Evolutionary conservation across 352 stramenopile genomes (phyloP), one percentile per base, ranked within the genome.

Genomic region (Phytopythium litorale): DNA sequence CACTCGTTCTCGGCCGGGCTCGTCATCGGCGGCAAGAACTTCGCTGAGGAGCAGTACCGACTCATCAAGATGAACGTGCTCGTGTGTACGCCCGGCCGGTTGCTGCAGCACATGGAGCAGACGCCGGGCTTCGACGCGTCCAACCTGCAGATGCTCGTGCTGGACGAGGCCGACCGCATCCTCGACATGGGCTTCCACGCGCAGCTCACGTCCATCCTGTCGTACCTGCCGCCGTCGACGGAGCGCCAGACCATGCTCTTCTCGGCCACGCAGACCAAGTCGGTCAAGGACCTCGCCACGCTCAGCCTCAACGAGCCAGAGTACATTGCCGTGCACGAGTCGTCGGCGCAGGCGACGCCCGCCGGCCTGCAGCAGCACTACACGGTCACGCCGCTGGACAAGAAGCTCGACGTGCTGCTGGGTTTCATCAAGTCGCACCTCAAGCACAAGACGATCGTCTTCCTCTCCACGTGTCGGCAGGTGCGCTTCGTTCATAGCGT

Each of bases 121-220:
- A 99, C 97, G 40, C 90, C 94, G 5, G 92, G 91, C 38, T 99
- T 99, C 66, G 94, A 99, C 70, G 81, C 93, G 8, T 91, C 86
- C 56, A 91, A 97, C 62, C 66, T 99, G 25, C 88, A 97, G 69
- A 71, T 98, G 37, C 88, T 99, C 50, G 96, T 99, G 25, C 96
- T 99, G 63, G 98, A 99, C 70, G 98, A 99, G 76, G 98, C 98
- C 6, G 98, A 99, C 78, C 84, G 98, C 28, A 99, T 99, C 61
- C 70, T 99, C 33, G 96, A 99, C 76, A 92, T 99, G 72, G 98
- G 98, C 7, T 99, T 99, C 78, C 96, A 99, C 64, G 94, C 98
- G 66, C 97, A 99, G 75, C 88, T 99, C 65, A 81, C 92, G 28
- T 77, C 88, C 23, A 99, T 99, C 70, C 87, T 99, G 46, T 96